These are phyloP conservation scores for thale cress (Arabidopsis thaliana) DNA, from an alignment of 345 rosid genomes.

Conservation along the genomic window DNA sequence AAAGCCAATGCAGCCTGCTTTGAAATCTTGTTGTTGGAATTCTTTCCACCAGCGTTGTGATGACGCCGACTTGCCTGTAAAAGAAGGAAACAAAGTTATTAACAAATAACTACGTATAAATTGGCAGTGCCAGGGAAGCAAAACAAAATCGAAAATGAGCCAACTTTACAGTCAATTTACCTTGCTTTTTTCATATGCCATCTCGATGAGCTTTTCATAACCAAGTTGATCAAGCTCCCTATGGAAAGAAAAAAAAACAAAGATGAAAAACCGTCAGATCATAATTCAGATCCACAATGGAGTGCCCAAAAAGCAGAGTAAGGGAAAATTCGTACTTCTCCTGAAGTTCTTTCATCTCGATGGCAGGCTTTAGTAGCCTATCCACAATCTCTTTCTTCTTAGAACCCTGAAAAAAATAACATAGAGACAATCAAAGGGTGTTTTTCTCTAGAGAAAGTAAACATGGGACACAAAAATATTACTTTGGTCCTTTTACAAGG, in stretches of 20 bases:
- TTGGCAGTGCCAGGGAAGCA: conserved; percentile 8
- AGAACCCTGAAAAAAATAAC: conserved; percentile 54
- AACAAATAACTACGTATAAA: conserved; percentile 1
- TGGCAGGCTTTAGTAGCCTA: conserved; percentile 61
- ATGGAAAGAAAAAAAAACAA: conserved; percentile 27
- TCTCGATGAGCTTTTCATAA: conserved; percentile 69
- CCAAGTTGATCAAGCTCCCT: conserved; percentile 83
- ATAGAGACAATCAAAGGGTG: conserved; percentile 30
- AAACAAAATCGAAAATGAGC: background rate
- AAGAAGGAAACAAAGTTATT: conserved; percentile 29
- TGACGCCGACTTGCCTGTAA: conserved; percentile 72
- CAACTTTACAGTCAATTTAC: conserved; percentile 47
- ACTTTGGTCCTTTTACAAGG: background rate
- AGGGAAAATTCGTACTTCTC: conserved; percentile 58
- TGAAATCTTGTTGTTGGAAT: conserved; percentile 74
- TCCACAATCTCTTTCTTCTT: conserved; percentile 69
- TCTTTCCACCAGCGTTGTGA: conserved; percentile 65
- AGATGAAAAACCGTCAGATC: conserved; percentile 18
- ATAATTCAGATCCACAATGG: conserved; percentile 21
- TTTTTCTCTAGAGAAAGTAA: conserved; percentile 21
- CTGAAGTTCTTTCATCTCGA: conserved; percentile 65
- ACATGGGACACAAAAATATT: conserved; percentile 31
- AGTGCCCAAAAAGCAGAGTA: conserved; percentile 14
- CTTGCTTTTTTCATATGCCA: conserved; percentile 86
- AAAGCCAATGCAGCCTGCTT: conserved; percentile 83